Base-by-base conservation (phyloP, 768 basidiomycete species). In the Termitomyces eurrhizus region DNA sequence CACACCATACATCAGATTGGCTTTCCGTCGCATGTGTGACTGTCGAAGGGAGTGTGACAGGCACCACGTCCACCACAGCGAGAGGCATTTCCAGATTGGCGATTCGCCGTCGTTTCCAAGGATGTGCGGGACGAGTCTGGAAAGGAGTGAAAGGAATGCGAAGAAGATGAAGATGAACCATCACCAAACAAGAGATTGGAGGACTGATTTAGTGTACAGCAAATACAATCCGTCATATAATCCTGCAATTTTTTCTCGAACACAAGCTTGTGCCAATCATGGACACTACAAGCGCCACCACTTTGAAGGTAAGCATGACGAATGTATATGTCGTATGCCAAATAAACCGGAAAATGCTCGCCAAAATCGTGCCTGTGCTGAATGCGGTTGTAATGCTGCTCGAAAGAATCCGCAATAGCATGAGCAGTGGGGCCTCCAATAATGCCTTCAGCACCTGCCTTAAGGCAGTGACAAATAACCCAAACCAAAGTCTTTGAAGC, bases 201-300 rank as follows among this genome's bases (percentile, higher is more conserved):
- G 1, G 8, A 4, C 2, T 18, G 3, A 7, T 42, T 42, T 0
- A 29, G 3, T 1, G 26, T 14, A 0, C 14, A 7, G 5, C 2
- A 3, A 2, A 29, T 26, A 0, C 2, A 6, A 13, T 48, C 46
- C 2, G 3, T 48, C 2, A 3, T 48, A 16, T 16, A 6, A 1
- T 16, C 24, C 16, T 49, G 14, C 0, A 49, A 3, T 7, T 49
- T 49, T 16, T 32, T 49, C 16, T 49, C 26, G 16, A 16, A 32
- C 3, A 49, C 14, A 3, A 32, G 26, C 14, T 18, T 9, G 8
- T 32, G 7, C 48, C 16, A 49, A 2, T 16, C 3, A 13, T 49
- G 7, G 2, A 49, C 29, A 8, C 48, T 18, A 18, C 13, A 16
- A 0, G 7, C 7, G 7, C 48, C 29, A 1, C 14, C 3, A 3